Percentiles rank a stretch among this genome's conserved stretches.
Evolutionary conservation across 2,329 filamentous ascomycete genomes (phyloP).

Genomic region (Fusarium redolens): DNA sequence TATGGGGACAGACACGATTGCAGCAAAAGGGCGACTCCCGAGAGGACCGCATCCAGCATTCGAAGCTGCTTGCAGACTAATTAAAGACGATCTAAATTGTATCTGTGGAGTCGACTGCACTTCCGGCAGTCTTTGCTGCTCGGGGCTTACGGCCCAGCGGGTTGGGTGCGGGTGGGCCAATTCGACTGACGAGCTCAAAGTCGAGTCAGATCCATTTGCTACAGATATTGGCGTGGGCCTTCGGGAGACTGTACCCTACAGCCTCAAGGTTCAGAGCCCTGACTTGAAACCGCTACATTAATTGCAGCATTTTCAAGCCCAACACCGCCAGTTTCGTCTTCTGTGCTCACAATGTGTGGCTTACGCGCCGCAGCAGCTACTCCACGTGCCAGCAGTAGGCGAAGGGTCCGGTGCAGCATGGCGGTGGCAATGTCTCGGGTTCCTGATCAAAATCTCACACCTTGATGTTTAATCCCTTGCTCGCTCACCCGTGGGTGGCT

Average conservation of each 20-base stretch:
- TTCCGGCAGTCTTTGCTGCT: conserved; percentile 48
- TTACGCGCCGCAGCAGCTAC: conserved; percentile 33
- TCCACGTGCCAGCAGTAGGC: conserved; percentile 39
- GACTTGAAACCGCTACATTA: conserved; percentile 40
- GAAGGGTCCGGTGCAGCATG: conserved; percentile 36
- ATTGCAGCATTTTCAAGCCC: conserved; percentile 25
- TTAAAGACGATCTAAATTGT: conserved; percentile 32
- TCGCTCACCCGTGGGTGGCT: conserved; percentile 19
- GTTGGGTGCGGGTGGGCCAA: conserved; percentile 43
- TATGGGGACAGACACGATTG: neutral
- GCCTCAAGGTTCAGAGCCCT: conserved; percentile 26
- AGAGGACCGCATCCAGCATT: conserved; percentile 28
- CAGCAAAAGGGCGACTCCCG: conserved; percentile 28
- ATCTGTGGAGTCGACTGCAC: conserved; percentile 46
- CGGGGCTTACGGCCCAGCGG: conserved; percentile 45
- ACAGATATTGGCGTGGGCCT: conserved; percentile 7
- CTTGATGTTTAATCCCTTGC: conserved; percentile 22
- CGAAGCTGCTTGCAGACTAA: conserved; percentile 27
- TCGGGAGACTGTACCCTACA: conserved; percentile 6
- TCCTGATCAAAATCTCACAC: conserved; percentile 39
- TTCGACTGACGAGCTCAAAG: conserved; percentile 32
- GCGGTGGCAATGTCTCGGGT: conserved; percentile 47
- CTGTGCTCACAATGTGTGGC: conserved; percentile 36
- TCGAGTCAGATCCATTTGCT: conserved; percentile 36
- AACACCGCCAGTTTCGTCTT: conserved; percentile 45